Evolutionary conservation across 2,329 filamentous ascomycete genomes (phyloP).

Genomic region (Alternaria sp.): DNA sequence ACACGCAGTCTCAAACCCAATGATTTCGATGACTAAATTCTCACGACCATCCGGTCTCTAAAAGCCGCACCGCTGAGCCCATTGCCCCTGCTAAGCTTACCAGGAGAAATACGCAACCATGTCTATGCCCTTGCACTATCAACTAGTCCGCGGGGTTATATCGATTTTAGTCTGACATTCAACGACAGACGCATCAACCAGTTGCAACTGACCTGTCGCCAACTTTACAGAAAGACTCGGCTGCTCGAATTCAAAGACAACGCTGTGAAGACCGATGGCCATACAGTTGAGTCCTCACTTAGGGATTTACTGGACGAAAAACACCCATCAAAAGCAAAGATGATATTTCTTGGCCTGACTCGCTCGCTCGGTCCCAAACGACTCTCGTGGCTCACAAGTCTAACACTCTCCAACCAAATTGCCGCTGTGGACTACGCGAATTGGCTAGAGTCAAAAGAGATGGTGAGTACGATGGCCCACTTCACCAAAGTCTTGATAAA

Average conservation of each 20-base stretch:
- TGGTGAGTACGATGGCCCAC: not conserved
- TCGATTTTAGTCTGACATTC: not conserved
- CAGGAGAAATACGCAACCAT: not conserved
- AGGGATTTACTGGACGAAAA: not conserved
- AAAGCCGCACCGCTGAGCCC: not conserved
- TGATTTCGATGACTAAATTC: not conserved
- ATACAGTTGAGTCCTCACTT: not conserved
- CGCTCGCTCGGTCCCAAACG: not conserved
- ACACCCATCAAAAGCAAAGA: not conserved
- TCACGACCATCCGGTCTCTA: fast-evolving
- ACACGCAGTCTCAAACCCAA: not conserved
- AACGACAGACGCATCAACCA: not conserved
- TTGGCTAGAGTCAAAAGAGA: not conserved
- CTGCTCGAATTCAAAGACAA: not conserved
- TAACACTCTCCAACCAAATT: not conserved
- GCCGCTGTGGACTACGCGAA: fast-evolving
- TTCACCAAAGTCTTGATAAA: not conserved
- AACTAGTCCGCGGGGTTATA: not conserved
- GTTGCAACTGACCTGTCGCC: not conserved
- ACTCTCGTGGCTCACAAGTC: not conserved
- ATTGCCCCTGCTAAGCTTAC: not conserved
- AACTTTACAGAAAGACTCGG: not conserved
- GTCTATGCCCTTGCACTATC: not conserved
- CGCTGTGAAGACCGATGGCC: not conserved
- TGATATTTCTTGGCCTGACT: not conserved